These are phyloP conservation scores for Coemansia asiatica DNA, from an alignment of 192 early-diverging fungal genomes.

Conservation along the genomic window DNA sequence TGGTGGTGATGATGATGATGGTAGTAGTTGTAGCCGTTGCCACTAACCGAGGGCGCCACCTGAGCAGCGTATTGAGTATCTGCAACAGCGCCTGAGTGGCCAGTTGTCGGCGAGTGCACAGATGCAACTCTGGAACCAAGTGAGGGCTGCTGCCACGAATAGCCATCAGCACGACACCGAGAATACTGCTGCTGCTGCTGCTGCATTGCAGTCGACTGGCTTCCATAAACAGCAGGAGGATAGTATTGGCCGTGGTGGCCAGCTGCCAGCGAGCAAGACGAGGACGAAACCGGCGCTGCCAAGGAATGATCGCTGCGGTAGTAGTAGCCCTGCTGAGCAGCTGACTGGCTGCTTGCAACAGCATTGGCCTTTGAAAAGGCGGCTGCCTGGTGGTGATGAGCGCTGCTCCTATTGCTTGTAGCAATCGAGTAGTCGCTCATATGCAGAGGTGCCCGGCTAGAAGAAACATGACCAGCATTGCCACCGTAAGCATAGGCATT, in stretches of 20 bases:
- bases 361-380: neutral
- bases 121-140: slow-evolving; percentile 2
- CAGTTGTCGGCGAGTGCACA: slow-evolving; percentile 6
- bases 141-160: slow-evolving; percentile 29
- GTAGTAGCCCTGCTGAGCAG: slow-evolving; percentile 17
- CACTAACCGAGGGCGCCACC: slow-evolving; percentile 5
- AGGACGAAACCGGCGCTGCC: neutral
- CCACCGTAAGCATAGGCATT: slow-evolving; percentile 13
- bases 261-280: no score
- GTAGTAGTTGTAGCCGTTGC: slow-evolving; percentile 6
- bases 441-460: slow-evolving; percentile 25
- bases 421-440: slow-evolving; percentile 37
- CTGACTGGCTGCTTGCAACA: slow-evolving; percentile 5
- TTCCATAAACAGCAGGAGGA: slow-evolving; percentile 3
- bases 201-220: slow-evolving; percentile 6
- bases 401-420: slow-evolving; percentile 7
- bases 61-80: neutral
- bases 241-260: slow-evolving; percentile 1
- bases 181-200: slow-evolving; percentile 8
- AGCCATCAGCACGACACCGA: slow-evolving; percentile 16
- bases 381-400: neutral
- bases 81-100: neutral
- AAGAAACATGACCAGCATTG: neutral
- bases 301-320: slow-evolving; percentile 20
- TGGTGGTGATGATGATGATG: slow-evolving; percentile 5